Percentiles rank a stretch among this genome's conserved stretches.
Conservation (phyloP, 139 green algal species). For the Eudorina sp. region DNA sequence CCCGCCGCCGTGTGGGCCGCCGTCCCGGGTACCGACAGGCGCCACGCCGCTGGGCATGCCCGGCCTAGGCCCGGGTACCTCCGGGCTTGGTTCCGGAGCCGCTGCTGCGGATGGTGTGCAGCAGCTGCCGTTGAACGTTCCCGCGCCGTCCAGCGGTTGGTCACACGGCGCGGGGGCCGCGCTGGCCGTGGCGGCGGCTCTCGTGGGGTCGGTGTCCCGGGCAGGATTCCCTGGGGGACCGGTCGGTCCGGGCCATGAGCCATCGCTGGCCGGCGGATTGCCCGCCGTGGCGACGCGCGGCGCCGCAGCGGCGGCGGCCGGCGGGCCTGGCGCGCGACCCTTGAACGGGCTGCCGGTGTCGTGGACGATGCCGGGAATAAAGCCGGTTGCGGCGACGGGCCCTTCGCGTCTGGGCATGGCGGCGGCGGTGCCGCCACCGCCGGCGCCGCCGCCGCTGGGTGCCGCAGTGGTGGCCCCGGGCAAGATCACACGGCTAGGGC, state of each 20-base stretch:
- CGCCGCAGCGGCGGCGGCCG: neutral
- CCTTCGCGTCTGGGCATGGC: neutral
- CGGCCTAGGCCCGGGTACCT: too few relatives aligned
- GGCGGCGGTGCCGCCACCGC: neutral
- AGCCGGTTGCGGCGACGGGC: neutral
- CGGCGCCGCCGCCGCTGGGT: neutral
- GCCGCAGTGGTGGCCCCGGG: too few relatives aligned
- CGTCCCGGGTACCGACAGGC: too few relatives aligned
- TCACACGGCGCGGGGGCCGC: neutral
- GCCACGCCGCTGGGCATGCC: too few relatives aligned
- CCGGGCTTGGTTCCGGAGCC: too few relatives aligned
- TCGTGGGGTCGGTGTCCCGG: neutral
- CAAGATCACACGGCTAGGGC: too few relatives aligned
- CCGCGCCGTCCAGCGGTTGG: neutral
- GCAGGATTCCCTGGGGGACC: too few relatives aligned
- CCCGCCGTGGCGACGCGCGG: too few relatives aligned
- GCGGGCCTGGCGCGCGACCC: neutral
- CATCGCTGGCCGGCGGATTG: neutral
- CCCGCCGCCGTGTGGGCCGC: too few relatives aligned
- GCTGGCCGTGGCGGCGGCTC: slow-evolving; percentile 25
- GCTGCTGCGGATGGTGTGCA: too few relatives aligned
- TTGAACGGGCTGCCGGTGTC: neutral
- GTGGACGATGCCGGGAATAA: neutral
- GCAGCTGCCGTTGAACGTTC: neutral
- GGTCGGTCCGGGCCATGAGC: neutral